Evolutionary conservation across 73 alveolate genomes (phyloP).

Genomic region (Stentor roeselii): DNA sequence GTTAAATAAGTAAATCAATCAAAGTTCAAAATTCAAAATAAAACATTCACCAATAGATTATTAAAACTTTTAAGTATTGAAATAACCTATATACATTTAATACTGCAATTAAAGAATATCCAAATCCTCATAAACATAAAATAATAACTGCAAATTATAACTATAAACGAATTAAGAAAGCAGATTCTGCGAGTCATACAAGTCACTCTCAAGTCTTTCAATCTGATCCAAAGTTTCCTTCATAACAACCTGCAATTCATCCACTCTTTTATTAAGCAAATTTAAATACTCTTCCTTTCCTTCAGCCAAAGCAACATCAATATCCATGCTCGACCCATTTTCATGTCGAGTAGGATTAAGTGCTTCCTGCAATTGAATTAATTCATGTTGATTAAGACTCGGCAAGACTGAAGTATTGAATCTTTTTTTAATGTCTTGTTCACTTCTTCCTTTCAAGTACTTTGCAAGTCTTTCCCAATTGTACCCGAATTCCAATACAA

Average conservation of each 20-base stretch:
- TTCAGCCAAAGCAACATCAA: no score
- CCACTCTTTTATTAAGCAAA: background rate
- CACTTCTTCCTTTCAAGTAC: background rate
- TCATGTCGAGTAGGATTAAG: background rate
- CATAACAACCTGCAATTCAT: constrained; percentile 1
- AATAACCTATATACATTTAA: no score
- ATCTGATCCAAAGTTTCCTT: background rate
- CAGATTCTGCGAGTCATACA: no score
- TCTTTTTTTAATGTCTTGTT: background rate
- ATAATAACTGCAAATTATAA: no score
- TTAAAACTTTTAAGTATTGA: no score
- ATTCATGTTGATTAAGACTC: background rate
- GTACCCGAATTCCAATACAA: background rate
- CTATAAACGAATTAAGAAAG: no score
- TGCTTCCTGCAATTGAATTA: background rate
- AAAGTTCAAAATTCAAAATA: no score
- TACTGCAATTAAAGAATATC: no score
- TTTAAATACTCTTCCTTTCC: background rate
- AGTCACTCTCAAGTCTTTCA: background rate
- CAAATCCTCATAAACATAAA: no score
- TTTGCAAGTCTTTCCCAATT: background rate
- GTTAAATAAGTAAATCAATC: no score
- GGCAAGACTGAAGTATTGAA: background rate
- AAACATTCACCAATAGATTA: no score
- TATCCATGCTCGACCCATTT: background rate